Evolutionary conservation across 2,329 filamentous ascomycete genomes (phyloP).

Genomic region (Purpureocillium lavendulum): DNA sequence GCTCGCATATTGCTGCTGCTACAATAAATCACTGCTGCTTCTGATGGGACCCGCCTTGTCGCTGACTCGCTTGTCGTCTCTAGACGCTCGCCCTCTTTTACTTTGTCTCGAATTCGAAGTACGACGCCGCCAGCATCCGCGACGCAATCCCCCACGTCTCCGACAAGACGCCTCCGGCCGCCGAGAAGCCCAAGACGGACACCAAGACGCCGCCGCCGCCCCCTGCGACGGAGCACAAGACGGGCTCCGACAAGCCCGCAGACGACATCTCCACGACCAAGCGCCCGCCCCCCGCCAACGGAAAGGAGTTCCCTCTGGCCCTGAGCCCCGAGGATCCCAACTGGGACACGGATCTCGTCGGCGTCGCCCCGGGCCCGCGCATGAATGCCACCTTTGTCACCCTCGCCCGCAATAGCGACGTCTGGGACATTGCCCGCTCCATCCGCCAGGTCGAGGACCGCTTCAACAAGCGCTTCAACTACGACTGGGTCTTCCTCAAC

Average conservation of each 20-base stretch:
- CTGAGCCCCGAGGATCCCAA: conserved; percentile 43
- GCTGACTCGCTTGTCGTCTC: too few species aligned
- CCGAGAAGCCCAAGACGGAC: background rate
- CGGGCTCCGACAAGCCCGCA: conserved; percentile 13
- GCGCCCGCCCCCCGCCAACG: conserved; percentile 14
- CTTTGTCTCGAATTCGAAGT: conserved; percentile 60
- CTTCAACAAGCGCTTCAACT: conserved; percentile 94
- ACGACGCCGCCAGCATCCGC: conserved; percentile 29
- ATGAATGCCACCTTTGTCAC: conserved; percentile 98
- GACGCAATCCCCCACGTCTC: background rate
- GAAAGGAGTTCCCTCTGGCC: conserved; percentile 37
- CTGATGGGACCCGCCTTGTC: too few species aligned
- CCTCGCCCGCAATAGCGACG: conserved; percentile 81
- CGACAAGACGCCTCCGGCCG: background rate
- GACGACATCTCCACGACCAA: conserved; percentile 14
- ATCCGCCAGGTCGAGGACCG: conserved; percentile 96
- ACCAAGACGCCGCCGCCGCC: conserved; percentile 3
- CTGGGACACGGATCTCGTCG: conserved; percentile 41
- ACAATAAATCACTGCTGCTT: too few species aligned
- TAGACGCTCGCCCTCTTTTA: conserved; percentile 69
- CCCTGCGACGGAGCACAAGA: conserved; percentile 1
- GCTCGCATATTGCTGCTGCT: too few species aligned
- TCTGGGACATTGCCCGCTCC: conserved; percentile 95
- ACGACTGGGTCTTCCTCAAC: conserved; percentile 99
- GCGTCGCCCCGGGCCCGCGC: conserved; percentile 56